Percentiles rank a stretch among this genome's conserved stretches.
phyloP scores from a whole-genome alignment of 2,329 filamentous ascomycete species.

The Talaromyces amestolkiae region DNA sequence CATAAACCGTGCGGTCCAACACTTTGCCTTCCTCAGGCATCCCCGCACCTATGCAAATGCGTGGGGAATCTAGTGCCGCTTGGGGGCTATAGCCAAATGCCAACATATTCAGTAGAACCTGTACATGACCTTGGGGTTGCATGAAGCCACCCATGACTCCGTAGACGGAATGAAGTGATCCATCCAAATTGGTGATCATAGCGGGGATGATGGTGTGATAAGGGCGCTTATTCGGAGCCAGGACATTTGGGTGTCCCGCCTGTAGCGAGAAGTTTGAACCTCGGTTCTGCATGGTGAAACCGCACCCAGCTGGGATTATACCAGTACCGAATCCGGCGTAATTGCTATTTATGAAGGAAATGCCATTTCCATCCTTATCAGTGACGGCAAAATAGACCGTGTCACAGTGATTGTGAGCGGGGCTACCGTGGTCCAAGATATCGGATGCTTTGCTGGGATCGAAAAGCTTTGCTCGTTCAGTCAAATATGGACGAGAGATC shows the following conservation, averaged over 20 bases:
- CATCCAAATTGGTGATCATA: constrained; percentile 77
- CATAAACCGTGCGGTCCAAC: constrained; percentile 64
- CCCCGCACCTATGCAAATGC: constrained; percentile 80
- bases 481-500: constrained; percentile 71
- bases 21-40: constrained; percentile 61
- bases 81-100: constrained; percentile 80
- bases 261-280: constrained; percentile 78
- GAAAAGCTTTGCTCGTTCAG: constrained; percentile 65
- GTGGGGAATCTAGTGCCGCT: constrained; percentile 81
- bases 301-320: constrained; percentile 81
- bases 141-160: constrained; percentile 99
- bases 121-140: constrained; percentile 95
- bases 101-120: constrained; percentile 86
- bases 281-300: constrained; percentile 92
- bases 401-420: constrained; percentile 80
- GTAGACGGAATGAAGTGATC: constrained; percentile 77
- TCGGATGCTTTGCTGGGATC: constrained; percentile 52
- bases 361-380: constrained; percentile 79
- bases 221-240: constrained; percentile 79
- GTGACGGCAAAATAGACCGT: constrained; percentile 92
- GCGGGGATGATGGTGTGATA: constrained; percentile 98
- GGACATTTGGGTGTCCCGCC: constrained; percentile 70
- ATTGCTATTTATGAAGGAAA: constrained; percentile 95
- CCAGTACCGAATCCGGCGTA: constrained; percentile 80
- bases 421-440: constrained; percentile 69